Conservation (phyloP, 352 stramenopile genomes). For the Salisapilia sapeloensis region DNA sequence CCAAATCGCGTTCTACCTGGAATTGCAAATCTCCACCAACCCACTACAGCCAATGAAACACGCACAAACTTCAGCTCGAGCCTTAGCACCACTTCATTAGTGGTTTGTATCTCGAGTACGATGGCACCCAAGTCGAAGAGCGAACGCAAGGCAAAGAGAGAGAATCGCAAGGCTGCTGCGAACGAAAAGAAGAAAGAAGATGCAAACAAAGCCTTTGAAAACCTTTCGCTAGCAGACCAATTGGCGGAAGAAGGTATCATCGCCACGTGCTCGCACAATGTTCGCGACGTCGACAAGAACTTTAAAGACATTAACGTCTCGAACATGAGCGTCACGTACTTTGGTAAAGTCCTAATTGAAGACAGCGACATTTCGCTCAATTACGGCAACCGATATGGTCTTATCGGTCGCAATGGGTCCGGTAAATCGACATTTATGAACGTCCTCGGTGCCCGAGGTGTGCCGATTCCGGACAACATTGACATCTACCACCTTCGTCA, state of each 20-base stretch:
- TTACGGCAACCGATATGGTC: constrained; percentile 93
- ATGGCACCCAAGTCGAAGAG: constrained; percentile 56
- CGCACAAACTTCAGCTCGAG: no score
- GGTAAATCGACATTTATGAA: constrained; percentile 97
- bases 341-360: constrained; percentile 92
- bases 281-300: constrained; percentile 85
- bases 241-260: constrained; percentile 90
- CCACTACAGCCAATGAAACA: no score
- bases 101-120: no score
- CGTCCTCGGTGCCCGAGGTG: constrained; percentile 86
- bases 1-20: no score
- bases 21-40: no score
- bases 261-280: constrained; percentile 90
- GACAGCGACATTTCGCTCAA: constrained; percentile 94
- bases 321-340: constrained; percentile 94
- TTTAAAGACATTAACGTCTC: constrained; percentile 97
- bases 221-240: constrained; percentile 74
- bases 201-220: constrained; percentile 32
- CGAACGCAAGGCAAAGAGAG: constrained; percentile 67
- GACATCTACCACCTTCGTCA: constrained; percentile 95
- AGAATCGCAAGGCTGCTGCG: constrained; percentile 49
- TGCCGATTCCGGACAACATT: constrained; percentile 91
- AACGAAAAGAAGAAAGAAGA: constrained; percentile 68
- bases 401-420: constrained; percentile 93
- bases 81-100: no score